Percentiles rank a stretch among this genome's conserved stretches.
These are phyloP conservation scores for Ophiostoma australiae DNA, from an alignment of 2,329 filamentous ascomycete genomes.

Conservation along the genomic window DNA sequence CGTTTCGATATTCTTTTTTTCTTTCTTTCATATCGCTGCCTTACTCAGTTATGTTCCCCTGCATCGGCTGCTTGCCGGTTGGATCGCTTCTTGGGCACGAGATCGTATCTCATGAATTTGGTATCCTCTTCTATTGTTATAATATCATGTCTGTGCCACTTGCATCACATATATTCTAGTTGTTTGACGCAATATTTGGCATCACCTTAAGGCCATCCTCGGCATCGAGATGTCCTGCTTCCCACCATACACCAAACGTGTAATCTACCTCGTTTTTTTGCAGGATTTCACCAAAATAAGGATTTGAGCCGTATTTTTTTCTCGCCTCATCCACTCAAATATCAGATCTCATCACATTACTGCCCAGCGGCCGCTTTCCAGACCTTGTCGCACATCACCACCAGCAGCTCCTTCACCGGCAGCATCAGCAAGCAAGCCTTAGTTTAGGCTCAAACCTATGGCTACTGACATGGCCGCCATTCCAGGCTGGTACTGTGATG, in stretches of 20 bases:
- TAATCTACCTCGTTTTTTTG: neutral
- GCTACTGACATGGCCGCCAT: neutral
- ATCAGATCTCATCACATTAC: conserved; percentile 11
- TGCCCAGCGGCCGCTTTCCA: conserved; percentile 14
- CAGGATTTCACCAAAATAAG: neutral
- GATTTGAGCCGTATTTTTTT: neutral
- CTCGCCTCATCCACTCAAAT: neutral
- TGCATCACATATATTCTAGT: neutral
- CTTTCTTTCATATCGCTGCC: neutral
- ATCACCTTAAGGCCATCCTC: neutral
- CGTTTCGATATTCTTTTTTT: neutral
- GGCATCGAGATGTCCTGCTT: neutral
- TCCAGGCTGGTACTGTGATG: neutral
- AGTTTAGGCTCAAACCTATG: conserved; percentile 8
- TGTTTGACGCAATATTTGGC: neutral
- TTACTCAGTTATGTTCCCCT: neutral
- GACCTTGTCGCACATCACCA: neutral
- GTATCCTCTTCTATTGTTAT: neutral
- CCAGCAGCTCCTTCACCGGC: neutral
- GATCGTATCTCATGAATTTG: neutral
- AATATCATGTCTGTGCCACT: neutral
- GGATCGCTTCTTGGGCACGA: conserved; percentile 13
- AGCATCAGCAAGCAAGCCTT: neutral
- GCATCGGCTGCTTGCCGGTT: conserved; percentile 16
- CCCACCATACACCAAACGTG: neutral